phyloP scores from a whole-genome alignment of 768 basidiomycete genomes.

The Mycena sanguinolenta region DNA sequence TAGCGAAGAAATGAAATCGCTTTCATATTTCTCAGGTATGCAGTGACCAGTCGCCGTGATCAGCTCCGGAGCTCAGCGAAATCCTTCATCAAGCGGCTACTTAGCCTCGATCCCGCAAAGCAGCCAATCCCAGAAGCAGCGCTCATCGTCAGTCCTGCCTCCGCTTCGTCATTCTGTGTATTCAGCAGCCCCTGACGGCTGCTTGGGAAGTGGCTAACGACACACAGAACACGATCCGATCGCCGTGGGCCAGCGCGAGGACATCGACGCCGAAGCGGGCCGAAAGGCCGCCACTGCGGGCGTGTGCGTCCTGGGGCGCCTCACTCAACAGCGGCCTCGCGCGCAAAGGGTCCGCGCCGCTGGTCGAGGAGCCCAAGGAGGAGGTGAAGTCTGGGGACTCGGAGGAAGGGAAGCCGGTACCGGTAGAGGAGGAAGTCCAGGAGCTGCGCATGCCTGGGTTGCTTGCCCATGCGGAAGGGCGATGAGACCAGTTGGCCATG shows the following conservation, averaged over 20 bases:
- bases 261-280: slow-evolving; percentile 81
- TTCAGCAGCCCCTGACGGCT: neutral
- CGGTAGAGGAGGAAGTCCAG: slow-evolving; percentile 47
- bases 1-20: too few relatives aligned
- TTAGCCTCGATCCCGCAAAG: slow-evolving; percentile 77
- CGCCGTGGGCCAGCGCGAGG: slow-evolving; percentile 76
- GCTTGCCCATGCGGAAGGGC: slow-evolving; percentile 51
- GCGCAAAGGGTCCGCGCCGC: slow-evolving; percentile 50
- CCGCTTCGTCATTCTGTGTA: neutral
- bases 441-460: slow-evolving; percentile 66
- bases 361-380: slow-evolving; percentile 21
- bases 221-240: slow-evolving; percentile 86
- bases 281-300: slow-evolving; percentile 81
- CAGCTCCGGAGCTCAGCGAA: slow-evolving; percentile 78
- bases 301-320: slow-evolving; percentile 57
- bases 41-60: too few relatives aligned
- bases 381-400: slow-evolving; percentile 44
- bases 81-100: slow-evolving; percentile 78
- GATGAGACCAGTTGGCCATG: slow-evolving; percentile 41
- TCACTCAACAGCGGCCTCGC: slow-evolving; percentile 47
- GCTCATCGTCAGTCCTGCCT: slow-evolving; percentile 62
- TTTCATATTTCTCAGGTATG: too few relatives aligned
- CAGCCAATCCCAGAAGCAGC: slow-evolving; percentile 85
- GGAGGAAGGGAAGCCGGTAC: slow-evolving; percentile 24
- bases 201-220: slow-evolving; percentile 76